These are phyloP conservation scores for Endothia cerciana DNA, from an alignment of 2,329 filamentous ascomycete genomes.

Conservation along the genomic window DNA sequence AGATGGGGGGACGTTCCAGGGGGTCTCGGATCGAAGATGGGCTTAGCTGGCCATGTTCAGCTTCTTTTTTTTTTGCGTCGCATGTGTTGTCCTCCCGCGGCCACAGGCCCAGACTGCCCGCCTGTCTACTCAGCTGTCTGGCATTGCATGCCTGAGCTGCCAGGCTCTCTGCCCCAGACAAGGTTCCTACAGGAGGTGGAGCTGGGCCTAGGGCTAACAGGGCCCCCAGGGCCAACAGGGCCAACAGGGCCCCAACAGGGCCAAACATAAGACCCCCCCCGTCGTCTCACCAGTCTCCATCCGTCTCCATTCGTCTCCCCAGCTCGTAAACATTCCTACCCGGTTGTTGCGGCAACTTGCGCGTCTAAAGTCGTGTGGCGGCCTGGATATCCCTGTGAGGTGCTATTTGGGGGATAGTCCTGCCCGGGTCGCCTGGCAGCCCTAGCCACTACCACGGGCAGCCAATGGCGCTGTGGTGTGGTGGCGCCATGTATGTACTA, in stretches of 20 bases:
- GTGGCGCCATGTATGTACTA: too few species aligned
- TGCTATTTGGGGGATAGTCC: background rate
- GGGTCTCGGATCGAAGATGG: too few species aligned
- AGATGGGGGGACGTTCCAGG: background rate
- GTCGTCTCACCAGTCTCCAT: slow-evolving; percentile 1
- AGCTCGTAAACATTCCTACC: slow-evolving; percentile 12
- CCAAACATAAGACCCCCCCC: background rate
- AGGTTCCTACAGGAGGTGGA: slow-evolving; percentile 11
- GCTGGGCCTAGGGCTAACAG: background rate
- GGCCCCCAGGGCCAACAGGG: background rate
- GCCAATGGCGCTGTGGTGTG: too few species aligned
- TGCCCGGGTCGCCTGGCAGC: background rate
- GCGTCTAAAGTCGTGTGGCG: slow-evolving; percentile 1
- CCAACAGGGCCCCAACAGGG: background rate
- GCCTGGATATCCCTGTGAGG: background rate
- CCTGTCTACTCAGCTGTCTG: background rate
- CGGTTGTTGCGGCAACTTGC: slow-evolving; percentile 19
- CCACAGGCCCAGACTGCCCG: background rate
- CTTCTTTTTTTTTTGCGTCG: background rate
- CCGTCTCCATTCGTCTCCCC: slow-evolving; percentile 1
- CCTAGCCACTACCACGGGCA: background rate
- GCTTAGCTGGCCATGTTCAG: background rate
- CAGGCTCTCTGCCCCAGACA: background rate
- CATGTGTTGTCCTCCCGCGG: background rate
- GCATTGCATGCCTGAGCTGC: background rate